A percentile compares a stretch with the other conserved stretches of the same genome.
Conservation (phyloP, 306 rosid species). For the Rubus idaeus region DNA sequence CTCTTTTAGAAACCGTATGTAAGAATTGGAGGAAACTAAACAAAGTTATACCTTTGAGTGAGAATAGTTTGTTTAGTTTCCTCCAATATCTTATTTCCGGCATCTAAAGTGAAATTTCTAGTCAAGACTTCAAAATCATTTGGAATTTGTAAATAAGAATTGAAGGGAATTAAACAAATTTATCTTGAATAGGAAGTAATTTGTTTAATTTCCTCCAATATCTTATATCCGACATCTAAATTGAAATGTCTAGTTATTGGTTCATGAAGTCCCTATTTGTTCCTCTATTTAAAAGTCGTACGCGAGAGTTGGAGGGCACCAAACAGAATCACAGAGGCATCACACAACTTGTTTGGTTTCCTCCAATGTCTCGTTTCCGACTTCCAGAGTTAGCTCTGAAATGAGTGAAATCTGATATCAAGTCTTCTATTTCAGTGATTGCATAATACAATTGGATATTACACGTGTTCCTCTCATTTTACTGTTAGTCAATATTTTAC, state of each 20-base stretch:
- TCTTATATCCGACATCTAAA: neutral
- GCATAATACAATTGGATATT: too few relatives aligned
- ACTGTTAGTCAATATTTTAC: neutral
- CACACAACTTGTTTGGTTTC: neutral
- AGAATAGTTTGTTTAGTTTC: neutral
- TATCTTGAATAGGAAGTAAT: neutral
- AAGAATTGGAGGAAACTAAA: neutral
- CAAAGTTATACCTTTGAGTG: neutral
- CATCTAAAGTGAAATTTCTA: neutral
- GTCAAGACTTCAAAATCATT: neutral
- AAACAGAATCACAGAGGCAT: too few relatives aligned
- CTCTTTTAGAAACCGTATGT: neutral
- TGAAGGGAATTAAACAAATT: neutral
- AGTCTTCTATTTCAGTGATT: neutral
- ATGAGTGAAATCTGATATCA: neutral
- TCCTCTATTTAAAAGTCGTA: too few relatives aligned
- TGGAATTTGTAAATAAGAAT: neutral
- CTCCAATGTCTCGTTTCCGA: neutral
- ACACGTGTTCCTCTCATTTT: neutral
- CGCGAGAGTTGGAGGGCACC: too few relatives aligned
- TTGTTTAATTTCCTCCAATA: neutral
- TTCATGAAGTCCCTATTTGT: neutral
- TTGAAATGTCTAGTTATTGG: neutral
- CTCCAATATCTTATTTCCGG: neutral
- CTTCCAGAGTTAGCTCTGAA: neutral